Evolutionary conservation across 352 stramenopile genomes (phyloP), one percentile per base, ranked within the genome.

Genomic region (Globisporangium cylindrosporum): DNA sequence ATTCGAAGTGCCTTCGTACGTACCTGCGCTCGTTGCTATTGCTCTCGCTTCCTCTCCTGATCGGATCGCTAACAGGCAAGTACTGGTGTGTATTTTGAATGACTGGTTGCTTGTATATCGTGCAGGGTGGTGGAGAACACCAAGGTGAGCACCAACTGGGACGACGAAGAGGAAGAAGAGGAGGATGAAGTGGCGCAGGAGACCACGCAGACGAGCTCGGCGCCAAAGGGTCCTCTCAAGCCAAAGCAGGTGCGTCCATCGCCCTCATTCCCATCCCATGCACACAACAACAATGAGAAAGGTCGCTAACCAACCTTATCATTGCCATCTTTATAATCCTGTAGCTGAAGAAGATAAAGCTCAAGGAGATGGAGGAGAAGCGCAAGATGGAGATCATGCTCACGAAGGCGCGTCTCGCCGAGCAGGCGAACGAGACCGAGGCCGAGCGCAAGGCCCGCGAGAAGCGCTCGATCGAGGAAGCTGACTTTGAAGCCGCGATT

Each of bases 321-420:
- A 48, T 48, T 48, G 41, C 4, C 41, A 48, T 48, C 0, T 2
- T 48, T 7, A 20, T 15, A 18, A 22, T 49, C 36, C 36, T 12
- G 1, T 41, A 88, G 75, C 64, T 93, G n/a, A 94, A 94, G 77
- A 94, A 92, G 76, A 75, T 91, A 70, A 93, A 92, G 73, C 69
- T 93, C 29, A 93, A 94, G 79, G 86, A 94, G 72, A 80, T 86
- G n/a, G 81, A 93, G 66, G 83, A 93, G 67, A 94, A 94, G 75
- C 86, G 84, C 59, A 82, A 84, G 64, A 68, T 92, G 53, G 86
- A 94, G 60, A 78, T 93, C 59, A 83, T 81, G 34, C 74, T 93
- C 41, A 87, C 84, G 46, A 92, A 92, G 76, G 82, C 84, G 55
- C 83, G 84, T 36, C 78, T 92, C 12, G 83, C 84, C 10, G 82